Conservation (phyloP, 1,284 basidiomycete genomes). For the Naganishia cerealis region DNA sequence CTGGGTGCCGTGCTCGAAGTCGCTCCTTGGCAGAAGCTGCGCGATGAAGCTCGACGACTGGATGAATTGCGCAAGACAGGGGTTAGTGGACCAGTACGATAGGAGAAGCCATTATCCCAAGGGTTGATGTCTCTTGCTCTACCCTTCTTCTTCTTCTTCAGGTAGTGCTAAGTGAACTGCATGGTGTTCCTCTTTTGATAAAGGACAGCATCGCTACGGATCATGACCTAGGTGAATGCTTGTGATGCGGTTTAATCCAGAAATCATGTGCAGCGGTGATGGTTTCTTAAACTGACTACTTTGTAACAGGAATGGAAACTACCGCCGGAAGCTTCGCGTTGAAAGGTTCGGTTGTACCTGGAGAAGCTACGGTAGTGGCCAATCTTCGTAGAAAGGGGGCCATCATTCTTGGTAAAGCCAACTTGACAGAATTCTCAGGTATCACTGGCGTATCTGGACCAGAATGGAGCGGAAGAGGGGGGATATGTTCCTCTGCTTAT, state of each 20-base stretch:
- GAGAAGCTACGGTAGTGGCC: conserved; percentile 23
- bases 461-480: conserved; percentile 40
- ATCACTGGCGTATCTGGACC: conserved; percentile 24
- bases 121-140: background rate
- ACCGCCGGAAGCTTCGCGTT: conserved; percentile 19
- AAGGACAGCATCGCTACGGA: conserved; percentile 17
- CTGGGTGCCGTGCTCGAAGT: conserved; percentile 6
- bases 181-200: conserved; percentile 18
- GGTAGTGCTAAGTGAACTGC: background rate
- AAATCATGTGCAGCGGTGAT: too few species aligned
- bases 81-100: background rate
- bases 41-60: background rate
- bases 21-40: background rate
- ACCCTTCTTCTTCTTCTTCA: background rate
- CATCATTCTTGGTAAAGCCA: conserved; percentile 40
- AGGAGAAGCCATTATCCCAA: background rate
- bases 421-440: conserved; percentile 39
- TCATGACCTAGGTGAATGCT: background rate
- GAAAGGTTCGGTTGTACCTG: conserved; percentile 20
- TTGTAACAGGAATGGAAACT: conserved; percentile 12
- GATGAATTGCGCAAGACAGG: background rate
- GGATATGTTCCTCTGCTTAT: conserved; percentile 40
- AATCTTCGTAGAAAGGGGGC: conserved; percentile 38
- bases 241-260: background rate
- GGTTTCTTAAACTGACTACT: background rate